phyloP scores from a whole-genome alignment of 805 yeast genomes.

The Spathaspora sp. region DNA sequence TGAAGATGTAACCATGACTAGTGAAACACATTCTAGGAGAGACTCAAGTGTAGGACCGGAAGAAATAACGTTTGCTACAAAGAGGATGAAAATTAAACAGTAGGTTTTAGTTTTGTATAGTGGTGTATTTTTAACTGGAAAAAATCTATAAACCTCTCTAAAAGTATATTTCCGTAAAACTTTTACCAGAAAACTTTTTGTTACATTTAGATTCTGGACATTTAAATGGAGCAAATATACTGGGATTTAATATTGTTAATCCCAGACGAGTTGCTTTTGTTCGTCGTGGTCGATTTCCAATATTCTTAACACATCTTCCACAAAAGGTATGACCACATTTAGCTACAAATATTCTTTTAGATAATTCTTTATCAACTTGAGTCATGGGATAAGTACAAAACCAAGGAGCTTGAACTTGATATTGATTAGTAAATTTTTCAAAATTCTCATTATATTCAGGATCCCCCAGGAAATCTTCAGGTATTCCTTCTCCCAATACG shows the following conservation, averaged over 20 bases:
- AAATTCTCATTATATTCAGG: conserved; percentile 23
- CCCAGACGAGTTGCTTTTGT: conserved; percentile 13
- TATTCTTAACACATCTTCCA: conserved; percentile 75
- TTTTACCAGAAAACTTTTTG: conserved; percentile 36
- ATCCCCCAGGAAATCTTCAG: conserved; percentile 43
- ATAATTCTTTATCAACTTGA: conserved; percentile 53
- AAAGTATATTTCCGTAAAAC: conserved; percentile 52
- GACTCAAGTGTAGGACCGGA: conserved; percentile 7
- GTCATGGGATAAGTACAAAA: conserved; percentile 50
- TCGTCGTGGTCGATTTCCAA: conserved; percentile 42
- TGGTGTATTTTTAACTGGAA: not conserved
- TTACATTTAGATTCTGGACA: conserved; percentile 58
- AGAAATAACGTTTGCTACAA: conserved; percentile 6
- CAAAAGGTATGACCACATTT: conserved; percentile 84
- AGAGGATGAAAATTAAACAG: conserved; percentile 7
- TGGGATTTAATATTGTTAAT: conserved; percentile 30
- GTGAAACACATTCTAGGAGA: not conserved
- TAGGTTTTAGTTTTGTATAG: not conserved
- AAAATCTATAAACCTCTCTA: conserved; percentile 1
- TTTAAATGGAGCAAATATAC: conserved; percentile 48
- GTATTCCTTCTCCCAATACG: conserved; percentile 70
- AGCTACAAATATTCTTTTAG: conserved; percentile 62
- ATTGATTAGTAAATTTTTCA: conserved; percentile 19
- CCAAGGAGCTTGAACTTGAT: conserved; percentile 59
- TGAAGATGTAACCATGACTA: not conserved